phyloP scores from a whole-genome alignment of 1,284 basidiomycete species.

The Moesziomyces sp. region DNA sequence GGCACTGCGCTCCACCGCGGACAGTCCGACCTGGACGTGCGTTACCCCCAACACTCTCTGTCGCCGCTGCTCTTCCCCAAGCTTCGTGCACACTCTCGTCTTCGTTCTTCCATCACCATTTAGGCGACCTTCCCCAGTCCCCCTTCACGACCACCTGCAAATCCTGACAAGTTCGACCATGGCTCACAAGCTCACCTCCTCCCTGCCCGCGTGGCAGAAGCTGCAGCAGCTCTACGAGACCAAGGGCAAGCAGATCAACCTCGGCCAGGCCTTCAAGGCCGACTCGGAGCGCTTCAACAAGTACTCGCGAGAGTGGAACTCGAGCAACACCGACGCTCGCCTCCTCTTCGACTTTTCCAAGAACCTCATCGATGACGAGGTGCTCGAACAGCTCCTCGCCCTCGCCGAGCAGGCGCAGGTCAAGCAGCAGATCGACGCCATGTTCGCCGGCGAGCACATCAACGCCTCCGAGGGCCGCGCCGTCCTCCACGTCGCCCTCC shows the following conservation, averaged over 20 bases:
- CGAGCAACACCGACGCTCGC: slow-evolving; percentile 76
- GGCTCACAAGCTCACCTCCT: slow-evolving; percentile 57
- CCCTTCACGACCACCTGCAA: slow-evolving; percentile 4
- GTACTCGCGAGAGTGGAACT: slow-evolving; percentile 80
- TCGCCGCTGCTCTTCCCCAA: too few species aligned
- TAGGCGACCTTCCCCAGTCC: slow-evolving; percentile 1
- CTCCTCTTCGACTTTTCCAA: slow-evolving; percentile 97
- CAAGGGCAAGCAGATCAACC: slow-evolving; percentile 79
- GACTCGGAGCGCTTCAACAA: slow-evolving; percentile 87
- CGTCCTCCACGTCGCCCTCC: slow-evolving; percentile 92
- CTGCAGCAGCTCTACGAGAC: slow-evolving; percentile 85
- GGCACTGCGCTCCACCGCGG: too few species aligned
- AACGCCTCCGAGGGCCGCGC: slow-evolving; percentile 97
- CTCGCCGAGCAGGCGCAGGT: slow-evolving; percentile 88
- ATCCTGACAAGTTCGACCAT: slow-evolving; percentile 14
- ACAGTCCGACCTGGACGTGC: too few species aligned
- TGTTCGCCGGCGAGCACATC: slow-evolving; percentile 96
- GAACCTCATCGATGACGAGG: slow-evolving; percentile 89
- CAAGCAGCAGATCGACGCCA: slow-evolving; percentile 85
- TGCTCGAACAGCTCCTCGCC: slow-evolving; percentile 76
- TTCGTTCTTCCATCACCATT: not conserved
- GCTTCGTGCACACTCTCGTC: not conserved
- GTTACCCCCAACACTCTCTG: too few species aligned
- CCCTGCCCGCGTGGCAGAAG: slow-evolving; percentile 81
- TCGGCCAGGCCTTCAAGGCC: slow-evolving; percentile 89